Percentiles rank a stretch among this genome's conserved stretches.
Evolutionary conservation across 2,329 filamentous ascomycete species (phyloP).

Genomic region (Trichoderma atrobrunneum): DNA sequence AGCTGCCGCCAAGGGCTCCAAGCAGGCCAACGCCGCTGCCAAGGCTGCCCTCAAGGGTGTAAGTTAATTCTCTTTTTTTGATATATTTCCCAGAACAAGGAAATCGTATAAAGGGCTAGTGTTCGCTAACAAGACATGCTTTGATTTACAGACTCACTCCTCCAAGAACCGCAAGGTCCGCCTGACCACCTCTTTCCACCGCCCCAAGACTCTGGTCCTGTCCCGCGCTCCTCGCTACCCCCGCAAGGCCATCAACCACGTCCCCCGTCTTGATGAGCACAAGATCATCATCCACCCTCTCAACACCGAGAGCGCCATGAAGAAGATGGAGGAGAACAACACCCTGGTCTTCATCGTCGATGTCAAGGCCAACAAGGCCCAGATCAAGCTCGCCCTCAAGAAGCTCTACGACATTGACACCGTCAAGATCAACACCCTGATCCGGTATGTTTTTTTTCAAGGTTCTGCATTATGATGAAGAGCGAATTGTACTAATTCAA

Average conservation of each 20-base stretch:
- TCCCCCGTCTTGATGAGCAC: conserved; percentile 91
- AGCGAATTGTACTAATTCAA: background rate
- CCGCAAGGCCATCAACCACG: conserved; percentile 88
- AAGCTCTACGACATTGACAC: conserved; percentile 98
- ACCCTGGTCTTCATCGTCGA: conserved; percentile 98
- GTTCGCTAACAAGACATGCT: background rate
- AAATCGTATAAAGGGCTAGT: background rate
- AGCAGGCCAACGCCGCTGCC: conserved; percentile 90
- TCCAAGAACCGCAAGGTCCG: conserved; percentile 94
- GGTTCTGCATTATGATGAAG: background rate
- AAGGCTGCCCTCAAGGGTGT: conserved; percentile 96
- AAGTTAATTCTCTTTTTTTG: conserved; percentile 47
- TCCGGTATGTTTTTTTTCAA: conserved; percentile 63
- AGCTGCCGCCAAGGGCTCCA: conserved; percentile 64
- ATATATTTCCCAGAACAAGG: background rate
- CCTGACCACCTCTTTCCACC: conserved; percentile 92
- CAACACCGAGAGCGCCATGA: conserved; percentile 99
- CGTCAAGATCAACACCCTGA: conserved; percentile 99
- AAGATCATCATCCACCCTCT: conserved; percentile 97
- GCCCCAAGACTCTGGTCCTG: conserved; percentile 91
- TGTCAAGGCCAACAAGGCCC: conserved; percentile 98
- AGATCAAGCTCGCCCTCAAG: conserved; percentile 98
- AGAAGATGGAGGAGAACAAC: conserved; percentile 99
- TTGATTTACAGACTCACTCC: conserved; percentile 44
- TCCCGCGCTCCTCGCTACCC: conserved; percentile 93